Percentiles rank a stretch among this genome's conserved stretches.
phyloP scores from a whole-genome alignment of 2,329 filamentous ascomycete species.

The Drechmeria coniospora region DNA sequence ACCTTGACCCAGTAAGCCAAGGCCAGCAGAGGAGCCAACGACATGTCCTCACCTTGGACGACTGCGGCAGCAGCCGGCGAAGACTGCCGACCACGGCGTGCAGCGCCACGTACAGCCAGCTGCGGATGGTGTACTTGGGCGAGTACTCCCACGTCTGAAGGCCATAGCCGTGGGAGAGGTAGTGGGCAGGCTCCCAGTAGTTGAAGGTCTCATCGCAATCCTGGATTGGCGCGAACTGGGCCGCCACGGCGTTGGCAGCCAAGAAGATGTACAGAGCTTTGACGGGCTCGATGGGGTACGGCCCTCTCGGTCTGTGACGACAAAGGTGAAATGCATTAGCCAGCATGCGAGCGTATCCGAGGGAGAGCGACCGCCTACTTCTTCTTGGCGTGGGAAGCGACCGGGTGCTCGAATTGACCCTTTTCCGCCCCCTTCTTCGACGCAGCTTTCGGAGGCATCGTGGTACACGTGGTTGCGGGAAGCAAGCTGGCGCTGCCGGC shows the following conservation, averaged over 20 bases:
- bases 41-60: constrained; percentile 34
- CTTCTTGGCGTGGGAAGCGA: constrained; percentile 34
- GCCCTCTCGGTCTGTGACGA: constrained; percentile 27
- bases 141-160: constrained; percentile 99
- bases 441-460: constrained; percentile 24
- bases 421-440: constrained; percentile 8
- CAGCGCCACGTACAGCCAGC: constrained; percentile 77
- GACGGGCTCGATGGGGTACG: constrained; percentile 54
- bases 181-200: constrained; percentile 96
- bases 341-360: neutral
- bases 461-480: no score
- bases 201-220: constrained; percentile 99
- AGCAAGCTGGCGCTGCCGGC: no score
- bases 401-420: constrained; percentile 29
- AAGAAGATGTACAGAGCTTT: constrained; percentile 71
- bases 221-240: constrained; percentile 76
- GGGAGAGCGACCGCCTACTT: constrained; percentile 19
- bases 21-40: neutral
- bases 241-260: constrained; percentile 57
- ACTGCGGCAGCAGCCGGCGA: constrained; percentile 45
- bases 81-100: constrained; percentile 61
- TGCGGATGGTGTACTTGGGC: constrained; percentile 83
- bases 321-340: constrained; percentile 1
- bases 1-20: constrained; percentile 20
- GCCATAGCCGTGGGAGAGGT: constrained; percentile 81